A percentile compares a stretch with the other conserved stretches of the same genome.
Evolutionary conservation across 1,139 yeast genomes (phyloP).

Genomic region (Debaryomyces nepalensis): DNA sequence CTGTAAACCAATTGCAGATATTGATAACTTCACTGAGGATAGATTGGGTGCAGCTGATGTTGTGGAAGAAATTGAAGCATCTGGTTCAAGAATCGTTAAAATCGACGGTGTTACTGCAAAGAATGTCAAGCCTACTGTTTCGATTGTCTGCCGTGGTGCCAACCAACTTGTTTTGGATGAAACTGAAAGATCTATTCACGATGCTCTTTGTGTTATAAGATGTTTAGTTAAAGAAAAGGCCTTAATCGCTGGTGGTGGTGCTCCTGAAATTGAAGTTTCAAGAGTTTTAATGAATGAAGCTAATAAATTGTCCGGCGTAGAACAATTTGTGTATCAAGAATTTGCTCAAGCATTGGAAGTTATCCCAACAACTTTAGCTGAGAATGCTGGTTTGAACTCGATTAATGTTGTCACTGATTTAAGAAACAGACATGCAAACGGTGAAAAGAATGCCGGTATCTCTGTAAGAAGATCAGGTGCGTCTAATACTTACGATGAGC

Average conservation of each 20-base stretch:
- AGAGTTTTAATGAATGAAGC: conserved; percentile 80
- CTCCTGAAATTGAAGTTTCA: conserved; percentile 95
- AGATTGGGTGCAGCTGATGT: conserved; percentile 90
- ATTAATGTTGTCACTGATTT: conserved; percentile 94
- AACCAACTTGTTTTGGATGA: conserved; percentile 89
- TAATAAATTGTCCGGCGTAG: conserved; percentile 80
- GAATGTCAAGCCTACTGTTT: conserved; percentile 73
- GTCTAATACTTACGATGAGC: conserved; percentile 88
- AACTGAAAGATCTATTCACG: conserved; percentile 95
- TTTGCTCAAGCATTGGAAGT: conserved; percentile 96
- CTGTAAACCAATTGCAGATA: conserved; percentile 95
- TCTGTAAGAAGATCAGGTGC: conserved; percentile 94
- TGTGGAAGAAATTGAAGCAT: conserved; percentile 88
- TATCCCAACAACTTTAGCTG: conserved; percentile 95
- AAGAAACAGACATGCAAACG: conserved; percentile 88
- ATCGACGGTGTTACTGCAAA: conserved; percentile 79
- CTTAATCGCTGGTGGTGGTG: conserved; percentile 98
- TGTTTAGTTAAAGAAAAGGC: conserved; percentile 95
- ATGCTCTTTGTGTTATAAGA: conserved; percentile 94
- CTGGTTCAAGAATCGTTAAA: conserved; percentile 91
- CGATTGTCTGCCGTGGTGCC: conserved; percentile 94
- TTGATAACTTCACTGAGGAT: conserved; percentile 90
- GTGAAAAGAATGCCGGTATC: conserved; percentile 94
- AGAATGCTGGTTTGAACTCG: conserved; percentile 95
- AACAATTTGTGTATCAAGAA: conserved; percentile 93